Evolutionary conservation across 176 grass and related monocot genomes (phyloP).

Genomic region (Phyllostachys edulis): DNA sequence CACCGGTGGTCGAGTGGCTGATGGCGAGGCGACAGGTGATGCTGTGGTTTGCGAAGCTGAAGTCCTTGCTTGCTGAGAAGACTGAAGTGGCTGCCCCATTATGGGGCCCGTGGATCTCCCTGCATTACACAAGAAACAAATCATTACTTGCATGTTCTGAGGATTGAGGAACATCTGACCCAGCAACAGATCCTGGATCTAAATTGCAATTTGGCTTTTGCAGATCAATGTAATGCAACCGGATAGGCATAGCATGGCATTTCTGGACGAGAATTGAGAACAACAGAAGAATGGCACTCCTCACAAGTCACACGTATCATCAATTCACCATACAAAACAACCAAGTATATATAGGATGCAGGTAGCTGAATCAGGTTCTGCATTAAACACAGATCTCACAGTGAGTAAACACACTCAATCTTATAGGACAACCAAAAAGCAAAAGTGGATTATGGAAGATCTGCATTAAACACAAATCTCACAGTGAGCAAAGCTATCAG

Average conservation of each 20-base stretch:
- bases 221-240: not conserved
- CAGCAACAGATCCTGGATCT: not conserved
- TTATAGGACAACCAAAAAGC: slow-evolving; percentile 6
- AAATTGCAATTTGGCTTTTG: not conserved
- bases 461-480: not conserved
- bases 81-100: slow-evolving; percentile 25
- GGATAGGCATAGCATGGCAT: not conserved
- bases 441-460: not conserved
- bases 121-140: slow-evolving; percentile 14
- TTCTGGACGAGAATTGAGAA: not conserved
- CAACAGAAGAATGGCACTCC: not conserved
- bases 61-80: slow-evolving; percentile 35
- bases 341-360: not conserved
- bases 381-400: too few species aligned
- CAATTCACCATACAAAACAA: slow-evolving; percentile 12
- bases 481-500: not conserved
- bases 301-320: not conserved
- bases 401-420: not conserved
- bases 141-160: slow-evolving; percentile 17
- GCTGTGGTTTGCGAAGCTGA: not conserved
- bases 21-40: not conserved
- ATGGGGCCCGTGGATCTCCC: slow-evolving; percentile 23
- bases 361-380: not conserved
- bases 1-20: not conserved
- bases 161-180: slow-evolving; percentile 20